phyloP scores from a whole-genome alignment of 257 asterid species.

The Leonotis leonurus region DNA sequence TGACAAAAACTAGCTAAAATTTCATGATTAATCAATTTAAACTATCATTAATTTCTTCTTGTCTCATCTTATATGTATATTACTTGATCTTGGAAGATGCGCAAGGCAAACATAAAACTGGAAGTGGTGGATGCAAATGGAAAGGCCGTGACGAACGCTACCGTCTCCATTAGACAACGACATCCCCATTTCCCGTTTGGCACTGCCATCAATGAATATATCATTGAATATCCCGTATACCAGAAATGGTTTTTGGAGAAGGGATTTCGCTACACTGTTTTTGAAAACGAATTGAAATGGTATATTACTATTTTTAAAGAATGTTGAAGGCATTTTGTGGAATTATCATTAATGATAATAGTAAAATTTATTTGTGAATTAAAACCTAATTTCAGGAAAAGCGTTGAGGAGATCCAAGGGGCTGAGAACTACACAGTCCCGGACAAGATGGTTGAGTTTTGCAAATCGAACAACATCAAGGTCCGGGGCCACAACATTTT shows the following conservation, averaged over 20 bases:
- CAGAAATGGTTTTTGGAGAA: conserved; percentile 43
- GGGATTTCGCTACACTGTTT: conserved; percentile 47
- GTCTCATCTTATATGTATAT: too few relatives aligned
- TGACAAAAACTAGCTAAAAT: too few relatives aligned
- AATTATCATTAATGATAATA: too few relatives aligned
- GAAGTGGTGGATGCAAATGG: conserved; percentile 41
- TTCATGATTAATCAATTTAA: too few relatives aligned
- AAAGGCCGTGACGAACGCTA: conserved; percentile 41
- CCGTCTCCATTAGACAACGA: conserved; percentile 23
- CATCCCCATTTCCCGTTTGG: conserved; percentile 33
- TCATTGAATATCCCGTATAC: conserved; percentile 35
- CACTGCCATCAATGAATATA: conserved; percentile 33
- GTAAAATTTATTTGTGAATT: too few relatives aligned
- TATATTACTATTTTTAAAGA: background rate
- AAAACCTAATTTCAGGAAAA: conserved; percentile 13
- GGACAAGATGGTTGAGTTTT: conserved; percentile 36
- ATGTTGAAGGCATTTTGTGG: too few relatives aligned
- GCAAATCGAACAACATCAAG: conserved; percentile 12
- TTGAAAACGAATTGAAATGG: conserved; percentile 76
- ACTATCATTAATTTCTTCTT: too few relatives aligned
- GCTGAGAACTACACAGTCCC: conserved; percentile 29
- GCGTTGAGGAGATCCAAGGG: conserved; percentile 25
- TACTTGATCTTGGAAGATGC: too few relatives aligned
- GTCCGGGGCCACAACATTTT: conserved; percentile 64
- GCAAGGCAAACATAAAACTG: conserved; percentile 41